phyloP scores from a whole-genome alignment of 257 asterid genomes.

The Solanum rostratum region DNA sequence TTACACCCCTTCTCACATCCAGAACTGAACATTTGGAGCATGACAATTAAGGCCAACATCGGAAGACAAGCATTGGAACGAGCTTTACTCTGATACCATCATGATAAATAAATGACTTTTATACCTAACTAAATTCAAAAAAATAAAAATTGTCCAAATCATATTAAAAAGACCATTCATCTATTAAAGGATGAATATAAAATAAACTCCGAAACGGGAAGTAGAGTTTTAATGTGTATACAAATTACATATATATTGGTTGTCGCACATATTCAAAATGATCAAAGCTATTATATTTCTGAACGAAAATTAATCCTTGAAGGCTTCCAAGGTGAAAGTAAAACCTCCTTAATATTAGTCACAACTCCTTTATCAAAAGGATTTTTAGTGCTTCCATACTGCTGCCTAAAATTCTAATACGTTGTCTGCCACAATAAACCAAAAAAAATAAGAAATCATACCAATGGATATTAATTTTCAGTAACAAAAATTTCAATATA shows the following conservation, averaged over 20 bases:
- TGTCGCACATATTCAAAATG: background rate
- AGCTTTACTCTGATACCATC: no score
- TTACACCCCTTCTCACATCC: background rate
- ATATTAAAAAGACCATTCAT: no score
- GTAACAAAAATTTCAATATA: background rate
- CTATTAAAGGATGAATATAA: no score
- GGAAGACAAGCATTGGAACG: background rate
- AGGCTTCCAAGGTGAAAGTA: slow-evolving; percentile 1
- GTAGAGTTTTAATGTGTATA: background rate
- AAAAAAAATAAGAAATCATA: background rate
- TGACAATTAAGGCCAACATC: background rate
- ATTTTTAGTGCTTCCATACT: slow-evolving; percentile 5
- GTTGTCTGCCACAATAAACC: background rate
- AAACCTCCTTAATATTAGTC: slow-evolving; percentile 19
- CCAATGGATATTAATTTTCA: background rate
- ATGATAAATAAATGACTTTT: no score
- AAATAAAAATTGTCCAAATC: no score
- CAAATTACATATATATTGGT: background rate
- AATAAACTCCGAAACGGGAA: background rate
- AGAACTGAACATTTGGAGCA: background rate
- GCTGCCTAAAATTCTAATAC: slow-evolving; percentile 20
- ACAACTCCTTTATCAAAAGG: slow-evolving; percentile 4
- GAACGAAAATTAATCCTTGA: slow-evolving; percentile 20
- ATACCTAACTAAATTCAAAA: no score
- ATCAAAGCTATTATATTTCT: background rate